These are phyloP conservation scores for Vinca major DNA, from an alignment of 305 asterid genomes.

Conservation along the genomic window DNA sequence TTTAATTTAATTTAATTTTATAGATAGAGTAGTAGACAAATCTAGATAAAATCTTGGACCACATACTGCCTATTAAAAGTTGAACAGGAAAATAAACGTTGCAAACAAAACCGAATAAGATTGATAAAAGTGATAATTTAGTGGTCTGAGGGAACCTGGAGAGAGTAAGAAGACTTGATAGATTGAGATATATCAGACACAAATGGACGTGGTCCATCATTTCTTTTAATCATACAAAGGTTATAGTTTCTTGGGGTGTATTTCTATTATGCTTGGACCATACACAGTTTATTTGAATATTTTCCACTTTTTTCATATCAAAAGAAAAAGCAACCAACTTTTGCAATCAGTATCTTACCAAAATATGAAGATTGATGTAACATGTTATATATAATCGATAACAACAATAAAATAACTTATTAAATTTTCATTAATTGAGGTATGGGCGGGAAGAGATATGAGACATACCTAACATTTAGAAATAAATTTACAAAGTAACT, in stretches of 20 bases:
- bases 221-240: neutral
- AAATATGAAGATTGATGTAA: neutral
- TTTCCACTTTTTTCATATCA: neutral
- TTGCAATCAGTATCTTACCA: neutral
- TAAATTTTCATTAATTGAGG: no score
- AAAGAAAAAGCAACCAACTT: neutral
- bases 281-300: neutral
- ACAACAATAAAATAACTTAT: no score
- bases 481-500: no score
- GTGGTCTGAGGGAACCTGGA: neutral
- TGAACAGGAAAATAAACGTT: neutral
- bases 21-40: neutral
- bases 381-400: no score
- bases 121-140: neutral
- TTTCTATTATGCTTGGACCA: neutral
- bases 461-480: no score
- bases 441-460: no score
- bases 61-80: neutral
- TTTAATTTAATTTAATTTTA: no score
- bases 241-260: neutral
- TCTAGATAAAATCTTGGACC: neutral
- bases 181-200: neutral
- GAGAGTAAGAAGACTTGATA: neutral
- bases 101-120: neutral
- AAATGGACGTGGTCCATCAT: slow-evolving; percentile 2